Base-by-base conservation (phyloP, 139 green algal genomes). In the Dunaliella primolecta region DNA sequence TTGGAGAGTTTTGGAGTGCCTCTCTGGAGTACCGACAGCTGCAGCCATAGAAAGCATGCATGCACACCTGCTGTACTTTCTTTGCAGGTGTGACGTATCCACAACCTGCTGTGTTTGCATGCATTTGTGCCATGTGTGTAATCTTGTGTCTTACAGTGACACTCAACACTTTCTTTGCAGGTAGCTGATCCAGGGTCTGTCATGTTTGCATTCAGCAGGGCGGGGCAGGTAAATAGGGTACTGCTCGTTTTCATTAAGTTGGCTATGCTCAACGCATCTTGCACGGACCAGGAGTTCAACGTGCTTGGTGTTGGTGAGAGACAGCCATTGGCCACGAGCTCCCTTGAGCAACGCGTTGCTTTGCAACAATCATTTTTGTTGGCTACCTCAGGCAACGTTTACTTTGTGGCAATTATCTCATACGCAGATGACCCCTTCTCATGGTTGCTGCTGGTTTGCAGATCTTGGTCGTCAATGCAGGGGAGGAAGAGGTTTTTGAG, bases 161-260 rank as follows among this genome's bases (percentile, higher is more conserved):
- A n/a, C n/a, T n/a, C n/a, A n/a, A n/a, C n/a, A n/a, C n/a, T n/a
- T n/a, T n/a, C n/a, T n/a, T n/a, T n/a, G n/a, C n/a, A 99, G 90
- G 89, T 94, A 75, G 96, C 96, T 1, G 96, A 98, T 76, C 82
- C 91, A 0, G 96, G 96, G 31, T 93, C 83, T 27, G 96, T 99
- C 37, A 64, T 97, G 83, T 99, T 99, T 89, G 97, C 97, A 88
- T 99, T 99, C 89, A 79, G 72, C 7, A 56, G 85, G 1, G 25
- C 2, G 7, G 85, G 85, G n/a, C 11, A 30, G 79, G 79, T 83
- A 36, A 64, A 31, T 1, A 32, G 78, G 1, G 27, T 23, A 15
- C 23, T 83, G 21, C 36, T 83, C 24, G 30, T 80, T 23, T 3
- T 27, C n/a, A n/a, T n/a, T 81, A 27, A n/a, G n/a, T n/a, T n/a